Conservation (phyloP, 257 asterid species). For the Solanum chilense region DNA sequence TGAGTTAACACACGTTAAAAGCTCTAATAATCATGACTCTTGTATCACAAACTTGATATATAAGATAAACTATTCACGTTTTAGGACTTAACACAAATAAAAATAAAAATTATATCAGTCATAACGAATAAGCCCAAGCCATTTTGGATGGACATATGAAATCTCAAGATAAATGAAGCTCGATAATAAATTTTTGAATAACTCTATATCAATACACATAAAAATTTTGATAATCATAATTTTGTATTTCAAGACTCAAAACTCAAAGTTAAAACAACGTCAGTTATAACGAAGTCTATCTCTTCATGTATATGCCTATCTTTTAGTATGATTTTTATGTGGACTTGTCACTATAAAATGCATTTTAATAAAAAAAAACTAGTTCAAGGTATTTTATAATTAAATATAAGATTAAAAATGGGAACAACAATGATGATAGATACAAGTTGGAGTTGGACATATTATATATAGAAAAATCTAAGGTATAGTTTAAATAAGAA, state of each 20-base stretch:
- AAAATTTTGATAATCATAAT: neutral
- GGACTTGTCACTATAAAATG: neutral
- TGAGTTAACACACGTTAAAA: too few species aligned
- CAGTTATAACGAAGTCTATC: neutral
- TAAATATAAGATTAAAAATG: neutral
- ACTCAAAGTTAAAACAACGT: neutral
- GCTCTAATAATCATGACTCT: neutral
- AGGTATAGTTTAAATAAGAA: slow-evolving; percentile 17
- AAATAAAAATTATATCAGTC: too few species aligned
- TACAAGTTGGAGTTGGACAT: slow-evolving; percentile 20
- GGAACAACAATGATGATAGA: neutral
- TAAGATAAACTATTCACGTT: neutral
- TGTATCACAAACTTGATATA: neutral
- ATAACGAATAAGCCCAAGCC: too few species aligned
- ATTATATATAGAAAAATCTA: slow-evolving; percentile 4
- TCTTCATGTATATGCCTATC: neutral
- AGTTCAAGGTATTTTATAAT: neutral
- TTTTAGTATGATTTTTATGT: neutral
- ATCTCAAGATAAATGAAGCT: too few species aligned
- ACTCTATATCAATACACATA: too few species aligned
- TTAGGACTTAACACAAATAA: neutral
- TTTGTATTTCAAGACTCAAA: too few species aligned
- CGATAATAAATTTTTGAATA: too few species aligned
- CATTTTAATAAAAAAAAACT: neutral
- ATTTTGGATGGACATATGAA: fast-evolving